phyloP scores from a whole-genome alignment of 257 asterid genomes.

The Scutellaria galericulata region DNA sequence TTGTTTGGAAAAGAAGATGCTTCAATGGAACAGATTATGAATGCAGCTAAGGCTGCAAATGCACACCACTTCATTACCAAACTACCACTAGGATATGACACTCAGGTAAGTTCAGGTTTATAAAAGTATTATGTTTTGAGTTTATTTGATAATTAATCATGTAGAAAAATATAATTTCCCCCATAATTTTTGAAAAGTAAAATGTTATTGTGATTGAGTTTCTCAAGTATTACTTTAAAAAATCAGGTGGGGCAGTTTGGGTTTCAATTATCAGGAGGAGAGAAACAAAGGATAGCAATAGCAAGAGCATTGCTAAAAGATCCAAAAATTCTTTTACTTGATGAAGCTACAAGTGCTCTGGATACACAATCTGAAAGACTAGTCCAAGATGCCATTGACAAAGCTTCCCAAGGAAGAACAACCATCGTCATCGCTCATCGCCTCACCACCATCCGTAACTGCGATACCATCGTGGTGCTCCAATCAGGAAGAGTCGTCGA shows the following conservation, averaged over 20 bases:
- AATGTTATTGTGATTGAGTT: neutral
- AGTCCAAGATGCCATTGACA: constrained; percentile 71
- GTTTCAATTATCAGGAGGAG: constrained; percentile 75
- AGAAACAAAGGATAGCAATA: constrained; percentile 79
- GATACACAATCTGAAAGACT: constrained; percentile 74
- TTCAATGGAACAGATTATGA: constrained; percentile 51
- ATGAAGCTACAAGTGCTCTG: constrained; percentile 85
- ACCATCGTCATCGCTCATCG: constrained; percentile 75
- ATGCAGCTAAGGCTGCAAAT: constrained; percentile 71
- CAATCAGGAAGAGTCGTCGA: constrained; percentile 65
- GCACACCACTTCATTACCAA: constrained; percentile 70
- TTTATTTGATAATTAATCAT: neutral
- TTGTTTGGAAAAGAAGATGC: constrained; percentile 73
- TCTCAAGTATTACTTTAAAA: constrained; percentile 17
- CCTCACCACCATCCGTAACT: constrained; percentile 56
- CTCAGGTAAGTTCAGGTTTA: constrained; percentile 48
- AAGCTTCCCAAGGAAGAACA: constrained; percentile 67
- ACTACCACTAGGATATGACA: constrained; percentile 67
- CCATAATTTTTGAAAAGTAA: too few relatives aligned
- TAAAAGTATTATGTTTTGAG: too few relatives aligned
- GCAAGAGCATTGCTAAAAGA: constrained; percentile 71
- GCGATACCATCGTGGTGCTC: constrained; percentile 60
- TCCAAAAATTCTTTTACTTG: constrained; percentile 74
- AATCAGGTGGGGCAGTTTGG: constrained; percentile 82
- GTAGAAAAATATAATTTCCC: neutral